Percentiles rank a stretch among this genome's conserved stretches.
Conservation (phyloP, 2,329 filamentous ascomycete species). For the Exophiala alcalophila region DNA sequence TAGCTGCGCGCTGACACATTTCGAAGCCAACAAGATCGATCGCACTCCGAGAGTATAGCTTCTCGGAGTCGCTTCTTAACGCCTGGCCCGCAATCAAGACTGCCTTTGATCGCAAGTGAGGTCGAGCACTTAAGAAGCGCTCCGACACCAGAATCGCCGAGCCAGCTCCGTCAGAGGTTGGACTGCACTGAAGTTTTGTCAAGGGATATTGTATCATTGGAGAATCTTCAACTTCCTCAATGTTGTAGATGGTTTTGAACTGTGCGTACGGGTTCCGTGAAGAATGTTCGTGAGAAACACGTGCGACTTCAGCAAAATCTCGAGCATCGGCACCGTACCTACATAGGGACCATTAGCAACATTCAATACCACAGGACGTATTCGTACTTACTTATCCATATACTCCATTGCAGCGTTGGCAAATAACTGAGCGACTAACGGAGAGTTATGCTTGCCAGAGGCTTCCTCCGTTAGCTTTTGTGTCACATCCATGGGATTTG, state of each 20-base stretch:
- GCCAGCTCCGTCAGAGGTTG: slow-evolving; percentile 87
- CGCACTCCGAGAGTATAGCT: slow-evolving; percentile 70
- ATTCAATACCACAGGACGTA: not conserved
- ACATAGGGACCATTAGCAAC: not conserved
- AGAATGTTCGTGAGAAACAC: slow-evolving; percentile 88
- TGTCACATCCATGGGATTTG: slow-evolving; percentile 71
- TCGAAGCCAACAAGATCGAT: slow-evolving; percentile 88
- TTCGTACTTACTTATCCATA: slow-evolving; percentile 71
- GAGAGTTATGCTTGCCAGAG: slow-evolving; percentile 73
- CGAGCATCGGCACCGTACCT: slow-evolving; percentile 76
- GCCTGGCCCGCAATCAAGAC: slow-evolving; percentile 84
- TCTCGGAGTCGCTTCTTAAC: slow-evolving; percentile 75
- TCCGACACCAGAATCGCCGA: slow-evolving; percentile 87
- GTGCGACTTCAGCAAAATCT: slow-evolving; percentile 92
- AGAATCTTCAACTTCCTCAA: slow-evolving; percentile 72
- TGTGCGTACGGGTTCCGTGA: slow-evolving; percentile 95
- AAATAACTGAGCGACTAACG: slow-evolving; percentile 87
- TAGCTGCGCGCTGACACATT: slow-evolving; percentile 72
- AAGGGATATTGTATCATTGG: slow-evolving; percentile 80
- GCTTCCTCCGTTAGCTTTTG: slow-evolving; percentile 78
- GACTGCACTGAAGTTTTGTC: slow-evolving; percentile 97
- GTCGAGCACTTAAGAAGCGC: slow-evolving; percentile 78
- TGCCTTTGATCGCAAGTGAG: slow-evolving; percentile 75
- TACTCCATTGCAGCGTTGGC: slow-evolving; percentile 92
- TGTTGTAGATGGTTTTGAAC: slow-evolving; percentile 86